phyloP scores from a whole-genome alignment of 805 yeast species.

The Saccharomycopsis javanensis region DNA sequence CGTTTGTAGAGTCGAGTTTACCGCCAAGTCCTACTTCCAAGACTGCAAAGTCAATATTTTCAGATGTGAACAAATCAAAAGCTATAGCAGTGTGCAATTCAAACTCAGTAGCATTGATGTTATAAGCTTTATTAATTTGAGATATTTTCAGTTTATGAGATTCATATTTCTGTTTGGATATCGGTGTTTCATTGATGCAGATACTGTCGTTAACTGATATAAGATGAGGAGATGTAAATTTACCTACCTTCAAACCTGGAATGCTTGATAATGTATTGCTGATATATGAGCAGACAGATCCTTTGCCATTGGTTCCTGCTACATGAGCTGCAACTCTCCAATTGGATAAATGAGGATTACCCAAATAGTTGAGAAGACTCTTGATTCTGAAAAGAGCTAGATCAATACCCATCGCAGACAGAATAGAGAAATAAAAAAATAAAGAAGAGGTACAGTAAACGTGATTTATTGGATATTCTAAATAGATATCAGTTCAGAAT shows the following conservation, averaged over 20 bases:
- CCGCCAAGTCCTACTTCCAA: conserved; percentile 97
- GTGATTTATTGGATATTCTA: too few relatives aligned
- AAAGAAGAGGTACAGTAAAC: too few relatives aligned
- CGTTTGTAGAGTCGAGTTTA: conserved; percentile 79
- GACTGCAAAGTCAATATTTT: conserved; percentile 61
- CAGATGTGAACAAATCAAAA: conserved; percentile 55
- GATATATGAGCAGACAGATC: conserved; percentile 75
- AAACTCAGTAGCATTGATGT: conserved; percentile 73
- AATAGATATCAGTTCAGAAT: too few relatives aligned
- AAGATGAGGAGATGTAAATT: conserved; percentile 86
- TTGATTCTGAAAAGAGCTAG: conserved; percentile 47
- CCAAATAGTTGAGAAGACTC: conserved; percentile 39
- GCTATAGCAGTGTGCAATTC: conserved; percentile 83
- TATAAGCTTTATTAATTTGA: conserved; percentile 29
- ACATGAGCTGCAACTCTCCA: conserved; percentile 65
- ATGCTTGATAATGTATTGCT: conserved; percentile 22
- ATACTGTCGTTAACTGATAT: conserved; percentile 67
- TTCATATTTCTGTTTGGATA: conserved; percentile 38
- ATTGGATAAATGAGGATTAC: conserved; percentile 52
- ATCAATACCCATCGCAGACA: conserved; percentile 38
- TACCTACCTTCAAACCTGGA: conserved; percentile 39
- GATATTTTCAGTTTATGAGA: conserved; percentile 35
- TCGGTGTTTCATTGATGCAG: conserved; percentile 49
- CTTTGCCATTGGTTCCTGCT: conserved; percentile 97
- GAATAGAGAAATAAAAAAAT: not conserved